These are phyloP conservation scores for Penicillium antarcticum DNA, from an alignment of 495 filamentous ascomycete genomes.

Conservation along the genomic window DNA sequence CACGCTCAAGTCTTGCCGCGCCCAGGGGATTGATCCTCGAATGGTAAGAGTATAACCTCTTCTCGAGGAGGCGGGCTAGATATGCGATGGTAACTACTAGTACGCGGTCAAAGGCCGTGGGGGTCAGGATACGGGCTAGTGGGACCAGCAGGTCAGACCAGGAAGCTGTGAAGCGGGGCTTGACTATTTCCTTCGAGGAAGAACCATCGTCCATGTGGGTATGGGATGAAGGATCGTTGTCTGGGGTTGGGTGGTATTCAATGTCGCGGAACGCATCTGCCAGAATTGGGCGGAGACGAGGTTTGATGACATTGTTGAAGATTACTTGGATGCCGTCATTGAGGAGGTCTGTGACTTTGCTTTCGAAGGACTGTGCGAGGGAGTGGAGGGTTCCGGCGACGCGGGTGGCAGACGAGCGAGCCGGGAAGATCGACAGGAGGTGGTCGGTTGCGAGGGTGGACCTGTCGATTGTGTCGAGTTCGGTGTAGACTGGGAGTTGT, in stretches of 20 bases:
- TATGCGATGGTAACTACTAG: slow-evolving; percentile 69
- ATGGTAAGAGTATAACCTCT: slow-evolving; percentile 81
- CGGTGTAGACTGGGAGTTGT: slow-evolving; percentile 22
- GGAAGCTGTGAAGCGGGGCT: slow-evolving; percentile 68
- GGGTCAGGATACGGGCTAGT: slow-evolving; percentile 79
- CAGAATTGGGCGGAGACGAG: slow-evolving; percentile 78
- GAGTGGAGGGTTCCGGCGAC: slow-evolving; percentile 64
- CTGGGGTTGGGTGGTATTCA: slow-evolving; percentile 62
- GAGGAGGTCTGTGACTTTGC: slow-evolving; percentile 77
- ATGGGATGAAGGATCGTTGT: slow-evolving; percentile 35
- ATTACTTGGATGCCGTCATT: slow-evolving; percentile 77
- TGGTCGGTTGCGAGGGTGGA: slow-evolving; percentile 15
- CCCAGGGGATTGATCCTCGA: slow-evolving; percentile 80
- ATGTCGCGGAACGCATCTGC: slow-evolving; percentile 87
- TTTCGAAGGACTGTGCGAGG: slow-evolving; percentile 66
- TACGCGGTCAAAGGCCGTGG: slow-evolving; percentile 64
- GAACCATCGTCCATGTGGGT: slow-evolving; percentile 26
- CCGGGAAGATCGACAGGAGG: slow-evolving; percentile 70
- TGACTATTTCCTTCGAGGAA: slow-evolving; percentile 57
- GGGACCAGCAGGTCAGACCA: slow-evolving; percentile 86
- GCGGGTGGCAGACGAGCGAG: slow-evolving; percentile 64
- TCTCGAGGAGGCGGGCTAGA: slow-evolving; percentile 77
- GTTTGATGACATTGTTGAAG: slow-evolving; percentile 85
- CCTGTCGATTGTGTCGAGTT: slow-evolving; percentile 5
- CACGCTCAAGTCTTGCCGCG: slow-evolving; percentile 82